Conservation (phyloP, 257 asterid genomes). For the Ocimum tenuiflorum region DNA sequence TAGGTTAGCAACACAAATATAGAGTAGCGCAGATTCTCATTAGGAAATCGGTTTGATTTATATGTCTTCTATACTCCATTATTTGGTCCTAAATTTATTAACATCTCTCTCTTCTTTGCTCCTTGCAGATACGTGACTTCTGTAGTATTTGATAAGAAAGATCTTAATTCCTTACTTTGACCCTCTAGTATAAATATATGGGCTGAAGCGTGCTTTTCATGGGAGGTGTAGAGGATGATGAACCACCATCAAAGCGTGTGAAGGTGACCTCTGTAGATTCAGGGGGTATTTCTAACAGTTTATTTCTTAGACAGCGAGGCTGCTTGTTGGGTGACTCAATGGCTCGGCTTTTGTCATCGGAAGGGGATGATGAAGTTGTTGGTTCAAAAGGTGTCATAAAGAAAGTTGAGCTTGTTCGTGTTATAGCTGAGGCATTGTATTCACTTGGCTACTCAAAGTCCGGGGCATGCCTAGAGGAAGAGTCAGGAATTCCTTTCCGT, state of each 20-base stretch:
- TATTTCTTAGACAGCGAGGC: conserved; percentile 39
- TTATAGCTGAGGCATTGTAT: conserved; percentile 67
- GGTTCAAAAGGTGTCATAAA: conserved; percentile 63
- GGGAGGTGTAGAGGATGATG: conserved; percentile 86
- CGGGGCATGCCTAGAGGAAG: conserved; percentile 64
- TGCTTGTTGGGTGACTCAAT: conserved; percentile 45
- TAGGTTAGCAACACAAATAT: background rate
- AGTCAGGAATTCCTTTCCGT: conserved; percentile 62
- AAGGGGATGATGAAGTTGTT: conserved; percentile 59
- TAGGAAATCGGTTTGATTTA: background rate
- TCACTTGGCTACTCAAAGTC: conserved; percentile 71
- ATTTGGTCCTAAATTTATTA: background rate
- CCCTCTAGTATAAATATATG: conserved; percentile 39
- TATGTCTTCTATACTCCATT: background rate
- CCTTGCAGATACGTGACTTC: conserved; percentile 11
- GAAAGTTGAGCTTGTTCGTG: conserved; percentile 66
- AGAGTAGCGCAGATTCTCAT: too few relatives aligned
- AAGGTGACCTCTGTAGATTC: conserved; percentile 46
- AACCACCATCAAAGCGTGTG: conserved; percentile 78
- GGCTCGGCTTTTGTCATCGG: conserved; percentile 55
- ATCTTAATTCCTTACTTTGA: conserved; percentile 17
- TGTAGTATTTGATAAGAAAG: conserved; percentile 17
- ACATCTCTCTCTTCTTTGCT: conserved; percentile 2
- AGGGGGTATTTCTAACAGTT: conserved; percentile 45
- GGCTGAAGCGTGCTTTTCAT: conserved; percentile 80